Evolutionary conservation across 139 green algal genomes (phyloP).

Genomic region (Haematococcus sp.): DNA sequence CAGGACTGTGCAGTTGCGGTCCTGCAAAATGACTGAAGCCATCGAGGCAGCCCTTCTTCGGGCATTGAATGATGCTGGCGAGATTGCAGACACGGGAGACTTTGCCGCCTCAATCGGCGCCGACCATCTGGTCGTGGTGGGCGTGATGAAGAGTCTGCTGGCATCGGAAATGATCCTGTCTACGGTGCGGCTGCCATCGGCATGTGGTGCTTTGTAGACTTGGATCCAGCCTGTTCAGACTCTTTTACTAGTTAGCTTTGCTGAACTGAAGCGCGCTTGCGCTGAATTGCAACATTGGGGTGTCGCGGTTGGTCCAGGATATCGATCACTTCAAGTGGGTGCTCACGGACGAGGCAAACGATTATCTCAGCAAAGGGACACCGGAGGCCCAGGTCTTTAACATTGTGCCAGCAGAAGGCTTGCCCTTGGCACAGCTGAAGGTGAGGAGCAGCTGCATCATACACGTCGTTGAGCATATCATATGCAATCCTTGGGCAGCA

Average conservation of each 20-base stretch:
- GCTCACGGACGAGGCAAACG: constrained; percentile 77
- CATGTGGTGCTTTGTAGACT: not conserved
- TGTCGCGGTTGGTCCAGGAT: constrained; percentile 48
- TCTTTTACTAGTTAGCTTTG: not conserved
- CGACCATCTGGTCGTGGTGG: constrained; percentile 79
- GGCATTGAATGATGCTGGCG: constrained; percentile 40
- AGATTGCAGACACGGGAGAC: constrained; percentile 69
- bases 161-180: constrained; percentile 71
- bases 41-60: constrained; percentile 60
- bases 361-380: constrained; percentile 65
- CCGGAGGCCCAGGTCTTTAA: constrained; percentile 88
- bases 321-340: constrained; percentile 61
- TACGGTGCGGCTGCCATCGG: not conserved
- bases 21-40: constrained; percentile 7
- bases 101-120: constrained; percentile 48
- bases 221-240: not conserved
- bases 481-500: not conserved
- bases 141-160: constrained; percentile 80
- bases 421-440: constrained; percentile 77
- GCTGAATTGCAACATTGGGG: not conserved
- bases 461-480: not conserved
- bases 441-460: constrained; percentile 11
- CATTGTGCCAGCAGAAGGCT: constrained; percentile 67
- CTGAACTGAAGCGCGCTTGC: not conserved
- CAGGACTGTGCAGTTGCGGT: not conserved